Evolutionary conservation across 768 basidiomycete species (phyloP).

Genomic region (Leccinum obscurum): DNA sequence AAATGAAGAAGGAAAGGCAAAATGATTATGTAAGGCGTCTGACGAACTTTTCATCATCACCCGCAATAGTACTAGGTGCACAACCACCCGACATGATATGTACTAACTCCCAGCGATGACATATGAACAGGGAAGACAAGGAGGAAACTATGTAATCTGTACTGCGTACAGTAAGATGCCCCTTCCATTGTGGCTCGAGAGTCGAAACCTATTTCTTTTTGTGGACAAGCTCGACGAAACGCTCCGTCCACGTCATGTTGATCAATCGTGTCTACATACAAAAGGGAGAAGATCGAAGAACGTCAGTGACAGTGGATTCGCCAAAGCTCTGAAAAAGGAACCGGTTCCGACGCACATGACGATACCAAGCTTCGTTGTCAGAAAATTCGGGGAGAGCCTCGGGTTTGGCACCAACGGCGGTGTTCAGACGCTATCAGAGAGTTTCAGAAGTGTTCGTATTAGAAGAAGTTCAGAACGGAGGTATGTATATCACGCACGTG

Average conservation of each 20-base stretch:
- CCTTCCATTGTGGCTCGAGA: not conserved
- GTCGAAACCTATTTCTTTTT: conserved; percentile 5
- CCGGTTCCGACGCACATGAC: conserved; percentile 23
- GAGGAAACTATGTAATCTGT: not conserved
- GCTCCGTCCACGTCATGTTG: conserved; percentile 27
- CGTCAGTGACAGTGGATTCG: not conserved
- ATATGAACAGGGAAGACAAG: too few species aligned
- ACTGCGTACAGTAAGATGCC: not conserved
- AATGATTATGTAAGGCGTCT: too few species aligned
- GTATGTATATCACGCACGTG: conserved; percentile 34
- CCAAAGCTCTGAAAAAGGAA: not conserved
- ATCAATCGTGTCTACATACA: conserved; percentile 17
- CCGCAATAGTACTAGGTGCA: too few species aligned
- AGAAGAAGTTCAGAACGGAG: not conserved
- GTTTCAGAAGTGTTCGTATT: not conserved
- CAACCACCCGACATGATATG: too few species aligned
- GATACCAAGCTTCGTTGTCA: conserved; percentile 37
- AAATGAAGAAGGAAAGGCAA: too few species aligned
- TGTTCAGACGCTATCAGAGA: conserved; percentile 33
- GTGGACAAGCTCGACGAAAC: conserved; percentile 25
- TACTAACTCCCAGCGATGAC: too few species aligned
- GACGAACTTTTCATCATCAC: too few species aligned
- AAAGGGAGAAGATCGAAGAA: not conserved
- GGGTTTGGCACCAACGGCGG: conserved; percentile 26
- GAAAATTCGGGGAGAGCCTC: conserved; percentile 36